Evolutionary conservation across 1,139 yeast genomes (phyloP).

Genomic region (Saccharomycopsis hybrid): DNA sequence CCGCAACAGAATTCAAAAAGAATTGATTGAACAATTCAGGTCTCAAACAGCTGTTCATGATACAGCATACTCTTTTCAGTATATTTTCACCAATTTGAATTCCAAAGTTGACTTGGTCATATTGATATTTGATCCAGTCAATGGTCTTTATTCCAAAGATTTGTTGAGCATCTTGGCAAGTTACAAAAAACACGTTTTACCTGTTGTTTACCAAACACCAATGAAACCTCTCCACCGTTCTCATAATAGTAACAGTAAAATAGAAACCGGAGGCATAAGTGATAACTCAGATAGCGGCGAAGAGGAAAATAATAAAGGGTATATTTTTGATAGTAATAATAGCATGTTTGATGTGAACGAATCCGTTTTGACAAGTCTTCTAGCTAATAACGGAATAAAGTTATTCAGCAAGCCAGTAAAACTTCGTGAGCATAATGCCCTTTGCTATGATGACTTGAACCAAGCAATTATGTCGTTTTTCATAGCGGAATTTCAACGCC

Average conservation of each 20-base stretch:
- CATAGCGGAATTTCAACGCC: not conserved
- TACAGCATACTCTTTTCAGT: constrained; percentile 9
- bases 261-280: constrained; percentile 14
- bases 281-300: constrained; percentile 12
- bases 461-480: constrained; percentile 7
- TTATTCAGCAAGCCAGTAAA: constrained; percentile 15
- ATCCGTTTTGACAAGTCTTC: constrained; percentile 9
- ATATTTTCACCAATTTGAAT: constrained; percentile 20
- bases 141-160: constrained; percentile 20
- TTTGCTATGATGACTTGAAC: constrained; percentile 9
- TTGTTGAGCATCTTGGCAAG: constrained; percentile 15
- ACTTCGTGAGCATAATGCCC: constrained; percentile 4
- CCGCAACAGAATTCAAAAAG: constrained; percentile 10
- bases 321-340: not conserved
- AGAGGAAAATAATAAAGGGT: too few species aligned
- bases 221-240: not conserved
- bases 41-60: constrained; percentile 1
- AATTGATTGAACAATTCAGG: constrained; percentile 5
- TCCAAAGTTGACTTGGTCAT: constrained; percentile 17
- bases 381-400: constrained; percentile 13
- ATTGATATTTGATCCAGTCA: constrained; percentile 18
- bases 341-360: constrained; percentile 13
- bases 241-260: not conserved
- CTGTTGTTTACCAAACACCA: constrained; percentile 13
- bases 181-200: constrained; percentile 17